phyloP scores from a whole-genome alignment of 2,329 filamentous ascomycete species.

The Aureobasidium sp. region DNA sequence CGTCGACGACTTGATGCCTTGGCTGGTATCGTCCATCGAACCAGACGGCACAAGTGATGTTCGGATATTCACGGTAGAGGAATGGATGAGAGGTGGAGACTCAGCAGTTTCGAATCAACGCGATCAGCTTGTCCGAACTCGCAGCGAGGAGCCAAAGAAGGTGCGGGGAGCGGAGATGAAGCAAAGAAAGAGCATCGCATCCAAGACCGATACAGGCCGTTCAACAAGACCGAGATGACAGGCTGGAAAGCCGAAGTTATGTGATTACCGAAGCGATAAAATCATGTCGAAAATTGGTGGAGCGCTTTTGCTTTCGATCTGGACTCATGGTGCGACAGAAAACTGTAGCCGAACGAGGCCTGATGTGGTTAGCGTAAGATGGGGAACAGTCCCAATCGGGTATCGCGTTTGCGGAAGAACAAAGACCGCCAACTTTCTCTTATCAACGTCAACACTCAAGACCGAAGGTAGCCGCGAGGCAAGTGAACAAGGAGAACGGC shows the following conservation, averaged over 20 bases:
- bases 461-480: slow-evolving; percentile 5
- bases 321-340: not conserved
- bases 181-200: not conserved
- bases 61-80: not conserved
- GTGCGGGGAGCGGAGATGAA: not conserved
- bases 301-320: not conserved
- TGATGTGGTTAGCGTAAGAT: not conserved
- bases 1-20: not conserved
- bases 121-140: not conserved
- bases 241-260: not conserved
- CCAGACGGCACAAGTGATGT: not conserved
- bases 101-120: not conserved
- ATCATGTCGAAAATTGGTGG: not conserved
- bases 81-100: not conserved
- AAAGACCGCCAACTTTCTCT: slow-evolving; percentile 1
- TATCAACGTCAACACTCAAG: slow-evolving; percentile 6
- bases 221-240: slow-evolving; percentile 4
- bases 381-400: not conserved
- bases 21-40: not conserved
- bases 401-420: not conserved
- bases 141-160: not conserved
- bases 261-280: not conserved
- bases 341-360: not conserved
- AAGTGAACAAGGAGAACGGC: not conserved
- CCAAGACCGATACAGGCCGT: slow-evolving; percentile 7